Conservation (phyloP, 2,329 filamentous ascomycete genomes). For the Colletotrichum karsti region DNA sequence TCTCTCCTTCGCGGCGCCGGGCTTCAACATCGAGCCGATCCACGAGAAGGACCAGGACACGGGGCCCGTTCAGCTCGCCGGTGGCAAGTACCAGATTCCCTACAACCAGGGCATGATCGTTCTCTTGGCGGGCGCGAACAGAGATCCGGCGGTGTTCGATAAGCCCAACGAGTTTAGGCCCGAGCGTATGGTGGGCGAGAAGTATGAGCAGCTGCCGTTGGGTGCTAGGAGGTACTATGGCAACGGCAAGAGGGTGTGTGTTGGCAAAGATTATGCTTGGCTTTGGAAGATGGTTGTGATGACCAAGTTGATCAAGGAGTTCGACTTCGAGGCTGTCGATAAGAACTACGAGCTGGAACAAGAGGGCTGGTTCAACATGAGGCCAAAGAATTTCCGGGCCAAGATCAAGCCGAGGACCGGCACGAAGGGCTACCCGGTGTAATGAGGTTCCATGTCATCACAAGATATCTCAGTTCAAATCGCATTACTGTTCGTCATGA, state of each 20-base stretch:
- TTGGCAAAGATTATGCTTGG: conserved; percentile 60
- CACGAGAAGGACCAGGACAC: conserved; percentile 47
- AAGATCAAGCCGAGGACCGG: conserved; percentile 47
- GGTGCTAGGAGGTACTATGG: conserved; percentile 61
- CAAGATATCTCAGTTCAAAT: neutral
- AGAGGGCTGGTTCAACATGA: conserved; percentile 62
- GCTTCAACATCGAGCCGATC: conserved; percentile 61
- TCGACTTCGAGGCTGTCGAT: conserved; percentile 55
- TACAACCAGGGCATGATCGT: conserved; percentile 59
- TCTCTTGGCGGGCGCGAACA: conserved; percentile 58
- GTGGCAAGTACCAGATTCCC: conserved; percentile 58
- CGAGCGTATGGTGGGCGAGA: conserved; percentile 57
- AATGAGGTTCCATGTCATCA: neutral
- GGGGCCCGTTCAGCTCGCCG: conserved; percentile 54
- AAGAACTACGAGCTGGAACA: conserved; percentile 48
- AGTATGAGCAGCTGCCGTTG: conserved; percentile 50
- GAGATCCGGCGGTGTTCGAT: conserved; percentile 56
- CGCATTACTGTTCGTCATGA: neutral
- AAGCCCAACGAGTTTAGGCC: conserved; percentile 54
- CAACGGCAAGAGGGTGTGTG: conserved; percentile 60
- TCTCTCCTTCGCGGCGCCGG: conserved; percentile 61
- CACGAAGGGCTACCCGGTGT: neutral
- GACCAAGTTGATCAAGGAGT: conserved; percentile 50
- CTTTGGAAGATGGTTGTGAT: conserved; percentile 52
- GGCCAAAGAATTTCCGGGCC: conserved; percentile 55